Conservation (phyloP, 306 rosid species). For the Lathyrus tuberosus region DNA sequence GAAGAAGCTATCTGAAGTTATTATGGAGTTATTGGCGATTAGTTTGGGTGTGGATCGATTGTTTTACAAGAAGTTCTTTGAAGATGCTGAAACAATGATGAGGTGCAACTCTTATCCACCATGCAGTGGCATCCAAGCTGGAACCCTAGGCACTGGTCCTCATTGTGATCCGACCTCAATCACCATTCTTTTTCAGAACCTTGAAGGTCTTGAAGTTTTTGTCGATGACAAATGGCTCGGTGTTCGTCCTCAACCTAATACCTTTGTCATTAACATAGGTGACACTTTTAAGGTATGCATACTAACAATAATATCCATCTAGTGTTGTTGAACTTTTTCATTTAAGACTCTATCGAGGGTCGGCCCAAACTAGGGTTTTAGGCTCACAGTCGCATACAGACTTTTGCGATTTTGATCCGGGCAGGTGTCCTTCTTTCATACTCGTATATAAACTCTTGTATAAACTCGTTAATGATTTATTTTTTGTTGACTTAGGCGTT, state of each 20-base stretch:
- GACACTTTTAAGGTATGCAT: constrained; percentile 66
- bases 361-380: no score
- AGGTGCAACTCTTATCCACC: constrained; percentile 69
- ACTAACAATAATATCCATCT: no score
- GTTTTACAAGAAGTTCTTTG: constrained; percentile 45
- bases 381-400: no score
- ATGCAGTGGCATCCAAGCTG: constrained; percentile 44
- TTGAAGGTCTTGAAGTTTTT: constrained; percentile 64
- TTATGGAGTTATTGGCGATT: constrained; percentile 63
- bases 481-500: constrained; percentile 42
- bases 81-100: constrained; percentile 63
- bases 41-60: constrained; percentile 57
- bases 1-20: constrained; percentile 42
- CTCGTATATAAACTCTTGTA: no score
- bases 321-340: no score
- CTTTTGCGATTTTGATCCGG: no score
- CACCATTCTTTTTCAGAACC: constrained; percentile 73
- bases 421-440: no score
- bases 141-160: constrained; percentile 72
- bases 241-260: constrained; percentile 51
- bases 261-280: constrained; percentile 68
- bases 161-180: constrained; percentile 72
- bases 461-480: not conserved
- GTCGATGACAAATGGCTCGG: constrained; percentile 57
- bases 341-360: no score